Evolutionary conservation across 2,329 filamentous ascomycete species (phyloP).

Genomic region (Diaporthe nobilis): DNA sequence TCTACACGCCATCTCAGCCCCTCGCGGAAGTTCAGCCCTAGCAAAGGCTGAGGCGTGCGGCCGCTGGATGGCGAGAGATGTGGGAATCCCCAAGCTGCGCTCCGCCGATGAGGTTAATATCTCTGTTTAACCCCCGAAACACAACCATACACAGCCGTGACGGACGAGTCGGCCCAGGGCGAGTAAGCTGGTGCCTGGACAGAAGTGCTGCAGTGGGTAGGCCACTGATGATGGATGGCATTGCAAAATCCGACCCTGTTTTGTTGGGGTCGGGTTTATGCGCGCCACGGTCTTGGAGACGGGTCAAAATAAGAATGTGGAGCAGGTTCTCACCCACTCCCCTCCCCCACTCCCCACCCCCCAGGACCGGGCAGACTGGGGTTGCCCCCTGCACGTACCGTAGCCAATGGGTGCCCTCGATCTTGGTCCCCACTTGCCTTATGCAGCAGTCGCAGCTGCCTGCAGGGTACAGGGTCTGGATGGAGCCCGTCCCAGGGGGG

Average conservation of each 20-base stretch:
- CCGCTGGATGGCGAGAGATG: slow-evolving; percentile 1
- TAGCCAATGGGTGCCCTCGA: background rate
- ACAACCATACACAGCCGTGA: background rate
- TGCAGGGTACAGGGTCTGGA: slow-evolving; percentile 24
- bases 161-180: background rate
- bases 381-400: background rate
- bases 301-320: slow-evolving; percentile 33
- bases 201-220: background rate
- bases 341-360: background rate
- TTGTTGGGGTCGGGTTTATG: slow-evolving; percentile 24
- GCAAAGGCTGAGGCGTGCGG: slow-evolving; percentile 28
- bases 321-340: background rate
- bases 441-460: slow-evolving; percentile 29
- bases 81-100: slow-evolving; percentile 27
- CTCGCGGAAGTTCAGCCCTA: slow-evolving; percentile 27
- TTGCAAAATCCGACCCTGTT: background rate
- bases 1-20: slow-evolving; percentile 11
- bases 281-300: slow-evolving; percentile 11
- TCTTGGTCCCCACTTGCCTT: slow-evolving; percentile 15
- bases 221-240: background rate
- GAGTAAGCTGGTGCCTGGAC: slow-evolving; percentile 25
- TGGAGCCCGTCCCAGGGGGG: background rate
- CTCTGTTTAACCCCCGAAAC: background rate
- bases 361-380: background rate
- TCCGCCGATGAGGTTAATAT: slow-evolving; percentile 21